Base-by-base conservation (phyloP, 2,329 filamentous ascomycete genomes). In the Colletotrichum sp. region DNA sequence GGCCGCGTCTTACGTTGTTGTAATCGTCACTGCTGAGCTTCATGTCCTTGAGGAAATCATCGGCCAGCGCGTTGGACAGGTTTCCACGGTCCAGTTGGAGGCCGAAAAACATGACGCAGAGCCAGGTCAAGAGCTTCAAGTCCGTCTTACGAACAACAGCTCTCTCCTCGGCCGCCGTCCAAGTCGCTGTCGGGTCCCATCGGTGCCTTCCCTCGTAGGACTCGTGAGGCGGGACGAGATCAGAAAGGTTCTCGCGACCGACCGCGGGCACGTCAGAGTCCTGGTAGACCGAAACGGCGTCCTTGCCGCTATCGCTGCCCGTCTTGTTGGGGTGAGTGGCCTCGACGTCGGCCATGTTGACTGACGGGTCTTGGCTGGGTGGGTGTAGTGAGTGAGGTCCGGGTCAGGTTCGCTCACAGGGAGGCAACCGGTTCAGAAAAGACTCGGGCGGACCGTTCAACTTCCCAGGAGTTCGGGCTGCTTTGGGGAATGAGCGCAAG, bases 1-100 rank as follows among this genome's bases (percentile, higher is more conserved):
- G 31, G 51, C 15, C 6, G 16, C n/a, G n/a, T 31, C 72, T 36
- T 27, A 83, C 84, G 78, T 90, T 87, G 76, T 91, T 91, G 79
- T 90, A 91, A 73, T 90, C 87, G 78, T 89, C 84, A 12, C 83
- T 86, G 1, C 80, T 86, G 70, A 89, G 71, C 1, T 82, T 79
- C 33, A 88, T 79, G 70, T 92, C 92, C 62, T 80, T 83, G 11
- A 94, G 84, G 77, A 93, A 85, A 77, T 91, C 89, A 78, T 93
- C 91, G 3, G 90, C 90, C 34, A 91, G 82, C 5, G 91, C 91
- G 76, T 92, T 91, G 69, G 85, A 86, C 78, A 93, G 83, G 77
- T 93, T 93, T 66, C 90, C 90, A 62, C 92, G 85, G 79, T 93
- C 91, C 9, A 93, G 83, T 78, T 93, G 90, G 6, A 93, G 84